Evolutionary conservation across 1,139 yeast genomes (phyloP), one percentile per base, ranked within the genome.

Genomic region (Suhomyces atakaporum): DNA sequence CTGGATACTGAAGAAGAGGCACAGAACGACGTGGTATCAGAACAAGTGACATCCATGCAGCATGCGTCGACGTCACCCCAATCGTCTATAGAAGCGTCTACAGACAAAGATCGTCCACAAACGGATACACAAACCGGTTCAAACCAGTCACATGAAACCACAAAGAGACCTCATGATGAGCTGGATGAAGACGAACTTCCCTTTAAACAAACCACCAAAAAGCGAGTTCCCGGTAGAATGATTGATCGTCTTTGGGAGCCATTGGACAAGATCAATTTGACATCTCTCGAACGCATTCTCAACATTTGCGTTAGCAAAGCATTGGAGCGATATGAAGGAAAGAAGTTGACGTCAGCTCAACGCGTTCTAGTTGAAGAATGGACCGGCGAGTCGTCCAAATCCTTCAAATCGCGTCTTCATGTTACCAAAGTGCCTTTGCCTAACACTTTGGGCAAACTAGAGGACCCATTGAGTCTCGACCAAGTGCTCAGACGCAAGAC

Each of bases 171-270:
- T 18, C 26, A 31, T n/a, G 33, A 24, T 7, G 25, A 28, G 19
- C 8, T 13, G n/a, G 12, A 27, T 11, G 23, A 27, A 14, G 20
- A 12, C 10, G 32, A 31, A 9, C 35, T 27, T 12, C 30, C 30
- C 18, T 12, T 16, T 4, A n/a, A 11, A 11, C 10, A 23, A 11
- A 15, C 29, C 13, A 40, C 38, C n/a, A 55, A 47, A 13, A 49
- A 40, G 23, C 44, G 57, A 25, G 53, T 66, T 1, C 48, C 69
- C 2, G 64, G 62, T 2, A 61, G 54, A 22, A 31, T 62, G 9
- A 63, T 68, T 7, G 69, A 67, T 12, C 53, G 53, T 33, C 53
- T 58, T 18, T 69, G 75, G 75, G 62, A 58, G 29, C 60, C 62
- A 0, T 46, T 67, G 7, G 62, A 59, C 29, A 25, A 36, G 3